These are phyloP conservation scores for Trichoderma koningiopsis DNA, from an alignment of 2,329 filamentous ascomycete species.

Conservation along the genomic window DNA sequence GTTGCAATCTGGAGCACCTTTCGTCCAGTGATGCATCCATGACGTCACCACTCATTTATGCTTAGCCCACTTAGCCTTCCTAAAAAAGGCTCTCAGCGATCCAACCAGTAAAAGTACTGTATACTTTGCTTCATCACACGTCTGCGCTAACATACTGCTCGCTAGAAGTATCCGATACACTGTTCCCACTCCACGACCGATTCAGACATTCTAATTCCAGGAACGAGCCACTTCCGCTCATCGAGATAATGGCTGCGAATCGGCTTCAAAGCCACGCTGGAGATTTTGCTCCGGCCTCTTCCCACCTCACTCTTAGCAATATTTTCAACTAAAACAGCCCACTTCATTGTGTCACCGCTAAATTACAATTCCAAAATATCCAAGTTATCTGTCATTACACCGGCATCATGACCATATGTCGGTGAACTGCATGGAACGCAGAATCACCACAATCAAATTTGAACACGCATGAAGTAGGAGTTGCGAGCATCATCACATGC, in stretches of 20 bases:
- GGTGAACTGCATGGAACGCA: not conserved
- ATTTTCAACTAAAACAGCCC: not conserved
- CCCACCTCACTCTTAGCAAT: not conserved
- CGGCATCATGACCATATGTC: not conserved
- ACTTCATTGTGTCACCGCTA: conserved; percentile 11
- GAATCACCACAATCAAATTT: not conserved
- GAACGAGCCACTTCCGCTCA: conserved; percentile 21
- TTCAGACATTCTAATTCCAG: conserved; percentile 2
- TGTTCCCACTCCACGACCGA: not conserved
- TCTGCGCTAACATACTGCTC: not conserved
- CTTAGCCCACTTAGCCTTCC: conserved; percentile 1
- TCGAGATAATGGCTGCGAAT: conserved; percentile 26
- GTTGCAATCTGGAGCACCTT: not conserved
- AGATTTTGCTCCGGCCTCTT: conserved; percentile 21
- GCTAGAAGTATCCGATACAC: not conserved
- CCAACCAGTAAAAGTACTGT: not conserved
- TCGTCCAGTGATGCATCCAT: conserved; percentile 9
- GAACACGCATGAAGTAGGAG: not conserved
- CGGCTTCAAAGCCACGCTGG: conserved; percentile 15
- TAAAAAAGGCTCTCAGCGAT: not conserved
- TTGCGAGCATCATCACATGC: not conserved
- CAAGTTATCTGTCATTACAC: not conserved
- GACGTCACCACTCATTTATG: conserved; percentile 9
- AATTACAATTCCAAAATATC: not conserved
- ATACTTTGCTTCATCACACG: not conserved